These are phyloP conservation scores for Eucalyptus brandiana DNA, from an alignment of 345 rosid species.

Conservation along the genomic window DNA sequence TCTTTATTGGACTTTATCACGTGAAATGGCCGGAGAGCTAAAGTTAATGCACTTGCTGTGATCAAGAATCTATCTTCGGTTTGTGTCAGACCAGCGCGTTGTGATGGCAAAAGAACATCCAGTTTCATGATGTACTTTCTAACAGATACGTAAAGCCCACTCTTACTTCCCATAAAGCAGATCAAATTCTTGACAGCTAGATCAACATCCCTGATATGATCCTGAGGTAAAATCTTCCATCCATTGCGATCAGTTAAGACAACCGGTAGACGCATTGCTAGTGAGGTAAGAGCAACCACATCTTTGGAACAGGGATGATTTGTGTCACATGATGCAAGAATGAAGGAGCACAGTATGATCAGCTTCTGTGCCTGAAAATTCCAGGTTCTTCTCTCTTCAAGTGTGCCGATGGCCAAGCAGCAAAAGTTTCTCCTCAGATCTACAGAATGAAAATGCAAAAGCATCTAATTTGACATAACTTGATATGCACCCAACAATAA, in stretches of 20 bases:
- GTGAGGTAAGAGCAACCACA: slow-evolving; percentile 36
- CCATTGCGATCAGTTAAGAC: slow-evolving; percentile 64
- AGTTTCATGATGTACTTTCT: slow-evolving; percentile 48
- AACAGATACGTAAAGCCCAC: slow-evolving; percentile 59
- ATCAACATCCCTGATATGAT: slow-evolving; percentile 31
- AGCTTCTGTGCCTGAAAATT: slow-evolving; percentile 53
- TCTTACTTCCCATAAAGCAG: slow-evolving; percentile 50
- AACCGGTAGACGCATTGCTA: slow-evolving; percentile 56
- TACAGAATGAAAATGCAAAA: slow-evolving; percentile 12
- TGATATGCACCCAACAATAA: background rate
- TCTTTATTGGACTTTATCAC: slow-evolving; percentile 7
- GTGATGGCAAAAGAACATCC: slow-evolving; percentile 10
- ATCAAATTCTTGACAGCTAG: slow-evolving; percentile 44
- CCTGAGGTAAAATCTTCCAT: slow-evolving; percentile 42
- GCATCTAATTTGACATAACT: background rate
- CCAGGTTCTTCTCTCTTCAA: slow-evolving; percentile 67
- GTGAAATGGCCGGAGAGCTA: slow-evolving; percentile 82
- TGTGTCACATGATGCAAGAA: slow-evolving; percentile 40
- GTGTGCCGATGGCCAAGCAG: slow-evolving; percentile 40
- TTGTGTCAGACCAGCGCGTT: slow-evolving; percentile 10
- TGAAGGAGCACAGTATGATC: slow-evolving; percentile 52
- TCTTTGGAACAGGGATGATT: slow-evolving; percentile 23
- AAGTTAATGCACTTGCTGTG: slow-evolving; percentile 67
- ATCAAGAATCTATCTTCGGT: slow-evolving; percentile 64
- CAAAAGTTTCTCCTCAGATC: slow-evolving; percentile 65